Evolutionary conservation across 441 rosid species (phyloP).

Genomic region (Euphorbia schlechtendalii): DNA sequence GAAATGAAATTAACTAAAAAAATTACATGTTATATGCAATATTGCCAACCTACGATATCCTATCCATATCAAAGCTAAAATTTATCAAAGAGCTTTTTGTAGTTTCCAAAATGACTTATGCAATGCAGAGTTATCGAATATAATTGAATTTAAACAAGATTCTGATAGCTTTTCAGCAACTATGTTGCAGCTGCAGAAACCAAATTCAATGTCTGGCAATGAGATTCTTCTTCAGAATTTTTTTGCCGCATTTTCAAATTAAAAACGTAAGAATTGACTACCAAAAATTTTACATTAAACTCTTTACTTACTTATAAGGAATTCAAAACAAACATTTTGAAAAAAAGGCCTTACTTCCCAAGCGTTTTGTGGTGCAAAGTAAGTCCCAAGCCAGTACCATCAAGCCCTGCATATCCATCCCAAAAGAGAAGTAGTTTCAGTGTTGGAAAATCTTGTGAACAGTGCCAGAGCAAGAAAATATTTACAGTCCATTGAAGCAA

Average conservation of each 20-base stretch:
- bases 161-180: background rate
- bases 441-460: background rate
- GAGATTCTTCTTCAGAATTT: background rate
- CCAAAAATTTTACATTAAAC: background rate
- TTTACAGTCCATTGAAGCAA: too few species aligned
- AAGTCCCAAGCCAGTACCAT: slow-evolving; percentile 82
- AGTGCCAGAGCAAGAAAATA: too few species aligned
- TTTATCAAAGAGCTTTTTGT: background rate
- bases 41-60: background rate
- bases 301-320: background rate
- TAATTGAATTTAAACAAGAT: background rate
- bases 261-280: background rate
- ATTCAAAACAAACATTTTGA: background rate
- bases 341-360: slow-evolving; percentile 61
- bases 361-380: slow-evolving; percentile 83
- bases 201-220: background rate
- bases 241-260: background rate
- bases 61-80: background rate
- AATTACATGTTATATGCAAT: background rate
- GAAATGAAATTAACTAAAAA: background rate
- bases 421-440: background rate
- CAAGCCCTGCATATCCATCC: slow-evolving; percentile 49
- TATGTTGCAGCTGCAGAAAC: background rate
- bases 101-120: background rate
- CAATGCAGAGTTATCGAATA: background rate